Percentiles rank a stretch among this genome's conserved stretches.
phyloP scores from a whole-genome alignment of 2,329 filamentous ascomycete genomes.

The Neoascochyta sp. region DNA sequence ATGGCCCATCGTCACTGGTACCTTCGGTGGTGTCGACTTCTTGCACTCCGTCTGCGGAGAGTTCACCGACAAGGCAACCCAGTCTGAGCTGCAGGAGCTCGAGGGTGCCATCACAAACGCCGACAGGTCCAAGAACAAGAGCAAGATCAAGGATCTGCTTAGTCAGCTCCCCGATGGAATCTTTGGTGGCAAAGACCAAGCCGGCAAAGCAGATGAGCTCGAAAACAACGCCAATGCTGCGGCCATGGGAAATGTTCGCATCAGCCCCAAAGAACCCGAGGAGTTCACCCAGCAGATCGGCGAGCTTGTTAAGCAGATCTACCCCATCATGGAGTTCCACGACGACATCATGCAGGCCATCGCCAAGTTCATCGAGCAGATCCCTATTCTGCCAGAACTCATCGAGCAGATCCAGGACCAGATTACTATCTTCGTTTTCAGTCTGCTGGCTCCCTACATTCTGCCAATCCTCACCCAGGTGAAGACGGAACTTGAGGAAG shows the following conservation, averaged over 20 bases:
- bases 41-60: conserved; percentile 78
- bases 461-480: conserved; percentile 82
- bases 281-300: conserved; percentile 76
- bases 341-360: conserved; percentile 82
- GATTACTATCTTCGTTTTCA: conserved; percentile 84
- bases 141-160: conserved; percentile 72
- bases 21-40: conserved; percentile 93
- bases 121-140: conserved; percentile 63
- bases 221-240: conserved; percentile 70
- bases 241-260: conserved; percentile 68
- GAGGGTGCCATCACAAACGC: conserved; percentile 72
- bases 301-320: conserved; percentile 72
- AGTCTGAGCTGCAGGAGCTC: conserved; percentile 85
- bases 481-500: conserved; percentile 80
- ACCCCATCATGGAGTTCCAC: conserved; percentile 87
- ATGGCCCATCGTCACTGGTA: conserved; percentile 83
- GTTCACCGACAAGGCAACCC: conserved; percentile 82
- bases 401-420: conserved; percentile 85
- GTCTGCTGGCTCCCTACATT: conserved; percentile 83
- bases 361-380: conserved; percentile 72
- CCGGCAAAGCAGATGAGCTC: conserved; percentile 72
- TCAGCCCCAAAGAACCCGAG: conserved; percentile 77
- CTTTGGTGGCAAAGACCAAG: conserved; percentile 71
- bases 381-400: conserved; percentile 79
- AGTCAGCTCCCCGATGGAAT: conserved; percentile 78